A percentile compares a stretch with the other conserved stretches of the same genome.
phyloP scores from a whole-genome alignment of 2,329 filamentous ascomycete genomes.

The Bipolaris sorokiniana region DNA sequence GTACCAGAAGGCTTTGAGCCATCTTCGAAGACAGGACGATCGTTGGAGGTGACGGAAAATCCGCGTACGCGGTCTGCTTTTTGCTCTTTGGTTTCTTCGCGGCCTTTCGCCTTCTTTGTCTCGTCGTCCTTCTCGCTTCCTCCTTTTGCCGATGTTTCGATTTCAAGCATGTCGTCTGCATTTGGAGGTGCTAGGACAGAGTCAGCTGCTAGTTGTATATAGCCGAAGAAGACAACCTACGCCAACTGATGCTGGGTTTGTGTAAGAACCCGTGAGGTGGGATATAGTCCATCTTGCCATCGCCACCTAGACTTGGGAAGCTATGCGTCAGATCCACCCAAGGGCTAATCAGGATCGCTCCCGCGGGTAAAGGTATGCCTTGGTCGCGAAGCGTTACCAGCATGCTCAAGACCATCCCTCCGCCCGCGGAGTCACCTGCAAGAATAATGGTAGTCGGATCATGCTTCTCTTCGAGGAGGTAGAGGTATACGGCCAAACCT shows the following conservation, averaged over 20 bases:
- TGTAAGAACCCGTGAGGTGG: constrained; percentile 88
- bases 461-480: constrained; percentile 73
- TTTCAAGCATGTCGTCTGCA: constrained; percentile 69
- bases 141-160: constrained; percentile 40
- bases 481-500: constrained; percentile 78
- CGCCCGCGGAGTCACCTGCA: constrained; percentile 92
- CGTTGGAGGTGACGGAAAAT: constrained; percentile 37
- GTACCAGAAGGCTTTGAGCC: constrained; percentile 15
- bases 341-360: constrained; percentile 87
- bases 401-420: constrained; percentile 82
- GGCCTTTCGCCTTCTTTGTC: constrained; percentile 29
- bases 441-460: constrained; percentile 82
- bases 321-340: constrained; percentile 97
- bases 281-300: constrained; percentile 83
- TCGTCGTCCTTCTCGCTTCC: constrained; percentile 12
- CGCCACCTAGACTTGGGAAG: constrained; percentile 82
- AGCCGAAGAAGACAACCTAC: constrained; percentile 22
- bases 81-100: constrained; percentile 44
- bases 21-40: constrained; percentile 24
- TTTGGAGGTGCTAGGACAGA: constrained; percentile 70
- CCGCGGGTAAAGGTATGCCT: constrained; percentile 82
- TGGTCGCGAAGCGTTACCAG: constrained; percentile 82
- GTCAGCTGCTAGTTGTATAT: constrained; percentile 5
- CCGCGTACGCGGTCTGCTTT: constrained; percentile 44
- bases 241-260: constrained; percentile 89